phyloP scores from a whole-genome alignment of 176 grass and related monocot species.

The Ananas comosus region DNA sequence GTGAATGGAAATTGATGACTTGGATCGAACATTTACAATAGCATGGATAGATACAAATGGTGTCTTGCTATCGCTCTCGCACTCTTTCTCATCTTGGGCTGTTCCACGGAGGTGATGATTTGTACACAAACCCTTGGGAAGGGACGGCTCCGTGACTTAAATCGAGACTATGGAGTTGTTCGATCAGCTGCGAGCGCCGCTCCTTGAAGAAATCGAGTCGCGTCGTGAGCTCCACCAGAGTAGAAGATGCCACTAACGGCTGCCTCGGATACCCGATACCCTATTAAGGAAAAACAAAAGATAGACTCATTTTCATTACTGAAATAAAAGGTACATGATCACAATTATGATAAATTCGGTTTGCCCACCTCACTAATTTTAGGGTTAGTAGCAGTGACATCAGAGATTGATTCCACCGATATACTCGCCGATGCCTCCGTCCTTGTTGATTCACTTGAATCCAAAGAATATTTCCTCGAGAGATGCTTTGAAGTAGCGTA shows the following conservation, averaged over 20 bases:
- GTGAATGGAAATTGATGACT: background rate
- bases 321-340: background rate
- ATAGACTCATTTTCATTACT: background rate
- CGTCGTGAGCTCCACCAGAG: constrained; percentile 77
- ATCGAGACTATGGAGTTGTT: constrained; percentile 93
- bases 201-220: constrained; percentile 99
- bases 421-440: constrained; percentile 52
- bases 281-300: constrained; percentile 23
- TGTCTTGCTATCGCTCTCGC: background rate
- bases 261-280: constrained; percentile 42
- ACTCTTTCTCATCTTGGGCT: constrained; percentile 44
- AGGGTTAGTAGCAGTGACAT: constrained; percentile 34
- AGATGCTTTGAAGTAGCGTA: constrained; percentile 61
- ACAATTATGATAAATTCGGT: background rate
- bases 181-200: constrained; percentile 87
- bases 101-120: constrained; percentile 74
- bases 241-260: constrained; percentile 62
- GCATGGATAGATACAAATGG: background rate
- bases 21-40: background rate
- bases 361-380: constrained; percentile 49
- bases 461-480: constrained; percentile 65
- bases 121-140: constrained; percentile 51
- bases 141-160: constrained; percentile 53
- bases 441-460: constrained; percentile 43
- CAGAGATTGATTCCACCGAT: constrained; percentile 21